Conservation (phyloP, 2,329 filamentous ascomycete genomes). For the Talaromyces sp. region DNA sequence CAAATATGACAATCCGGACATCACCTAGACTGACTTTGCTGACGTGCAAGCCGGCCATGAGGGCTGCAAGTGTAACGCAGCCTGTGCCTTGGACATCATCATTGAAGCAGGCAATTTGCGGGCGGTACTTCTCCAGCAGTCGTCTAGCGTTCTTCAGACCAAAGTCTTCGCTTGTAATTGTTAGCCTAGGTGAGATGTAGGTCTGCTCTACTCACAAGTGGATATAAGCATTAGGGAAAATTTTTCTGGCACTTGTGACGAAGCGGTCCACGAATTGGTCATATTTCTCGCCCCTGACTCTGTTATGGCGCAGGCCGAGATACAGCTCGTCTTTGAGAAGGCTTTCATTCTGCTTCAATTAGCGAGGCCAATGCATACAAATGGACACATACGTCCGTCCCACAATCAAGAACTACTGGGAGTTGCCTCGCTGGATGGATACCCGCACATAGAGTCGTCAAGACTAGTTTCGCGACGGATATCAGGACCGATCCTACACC, state of each 20-base stretch:
- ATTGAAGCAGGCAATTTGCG: slow-evolving; percentile 78
- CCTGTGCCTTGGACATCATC: slow-evolving; percentile 89
- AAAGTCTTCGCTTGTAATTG: slow-evolving; percentile 64
- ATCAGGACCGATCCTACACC: slow-evolving; percentile 82
- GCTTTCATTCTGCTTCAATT: slow-evolving; percentile 56
- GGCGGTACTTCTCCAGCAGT: slow-evolving; percentile 71
- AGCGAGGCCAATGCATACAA: neutral
- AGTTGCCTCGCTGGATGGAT: slow-evolving; percentile 75
- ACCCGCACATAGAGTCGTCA: slow-evolving; percentile 83
- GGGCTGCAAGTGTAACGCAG: slow-evolving; percentile 78
- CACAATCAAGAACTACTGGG: slow-evolving; percentile 80
- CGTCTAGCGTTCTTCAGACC: slow-evolving; percentile 72
- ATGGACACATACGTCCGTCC: slow-evolving; percentile 59
- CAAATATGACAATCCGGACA: slow-evolving; percentile 70
- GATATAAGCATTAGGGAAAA: slow-evolving; percentile 76
- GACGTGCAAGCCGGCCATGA: slow-evolving; percentile 72
- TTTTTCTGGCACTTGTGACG: slow-evolving; percentile 62
- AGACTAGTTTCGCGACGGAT: slow-evolving; percentile 74
- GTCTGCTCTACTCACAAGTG: slow-evolving; percentile 60
- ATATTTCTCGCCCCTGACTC: slow-evolving; percentile 68
- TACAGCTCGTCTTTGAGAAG: slow-evolving; percentile 75
- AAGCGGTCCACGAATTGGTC: slow-evolving; percentile 75
- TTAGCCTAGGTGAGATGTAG: neutral
- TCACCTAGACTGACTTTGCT: slow-evolving; percentile 64
- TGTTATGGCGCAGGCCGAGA: slow-evolving; percentile 65